Evolutionary conservation across 106 monocot genomes (phyloP).

Genomic region (Dendrobium nobile): DNA sequence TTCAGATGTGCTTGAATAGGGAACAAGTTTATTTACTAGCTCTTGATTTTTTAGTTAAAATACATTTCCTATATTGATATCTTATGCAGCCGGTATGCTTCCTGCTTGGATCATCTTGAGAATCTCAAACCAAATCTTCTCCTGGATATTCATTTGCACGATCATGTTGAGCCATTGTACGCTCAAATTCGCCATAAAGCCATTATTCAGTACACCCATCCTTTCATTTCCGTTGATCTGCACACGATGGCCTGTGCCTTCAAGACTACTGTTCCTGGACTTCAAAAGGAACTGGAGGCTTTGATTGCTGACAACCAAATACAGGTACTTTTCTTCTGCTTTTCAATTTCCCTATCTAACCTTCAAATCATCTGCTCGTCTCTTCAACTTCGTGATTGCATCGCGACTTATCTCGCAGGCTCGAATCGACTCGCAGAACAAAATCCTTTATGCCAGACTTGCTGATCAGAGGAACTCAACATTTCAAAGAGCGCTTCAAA

Average conservation of each 20-base stretch:
- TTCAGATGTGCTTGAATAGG: too few relatives aligned
- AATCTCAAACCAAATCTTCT: slow-evolving; percentile 68
- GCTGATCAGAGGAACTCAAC: slow-evolving; percentile 89
- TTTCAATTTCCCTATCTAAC: too few relatives aligned
- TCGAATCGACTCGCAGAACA: slow-evolving; percentile 88
- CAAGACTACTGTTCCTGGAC: slow-evolving; percentile 60
- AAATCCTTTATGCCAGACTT: slow-evolving; percentile 88
- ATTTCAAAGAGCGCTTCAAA: slow-evolving; percentile 77
- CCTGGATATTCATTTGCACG: slow-evolving; percentile 86
- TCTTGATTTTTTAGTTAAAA: neutral
- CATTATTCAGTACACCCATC: slow-evolving; percentile 91
- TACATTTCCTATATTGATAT: neutral
- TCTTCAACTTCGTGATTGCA: neutral
- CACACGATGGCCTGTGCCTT: slow-evolving; percentile 86
- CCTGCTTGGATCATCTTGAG: slow-evolving; percentile 91
- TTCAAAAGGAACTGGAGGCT: slow-evolving; percentile 91
- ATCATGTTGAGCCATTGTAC: slow-evolving; percentile 79
- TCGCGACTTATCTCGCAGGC: slow-evolving; percentile 41
- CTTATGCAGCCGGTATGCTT: slow-evolving; percentile 73
- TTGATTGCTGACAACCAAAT: slow-evolving; percentile 90
- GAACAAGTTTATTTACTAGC: neutral
- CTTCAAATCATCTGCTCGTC: too few relatives aligned
- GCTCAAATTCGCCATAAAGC: slow-evolving; percentile 92
- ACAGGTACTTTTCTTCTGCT: slow-evolving; percentile 30
- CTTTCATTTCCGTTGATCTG: slow-evolving; percentile 92